Percentiles rank a stretch among this genome's conserved stretches.
Evolutionary conservation across 495 filamentous ascomycete species (phyloP).

Genomic region (Aspergillus diversus): DNA sequence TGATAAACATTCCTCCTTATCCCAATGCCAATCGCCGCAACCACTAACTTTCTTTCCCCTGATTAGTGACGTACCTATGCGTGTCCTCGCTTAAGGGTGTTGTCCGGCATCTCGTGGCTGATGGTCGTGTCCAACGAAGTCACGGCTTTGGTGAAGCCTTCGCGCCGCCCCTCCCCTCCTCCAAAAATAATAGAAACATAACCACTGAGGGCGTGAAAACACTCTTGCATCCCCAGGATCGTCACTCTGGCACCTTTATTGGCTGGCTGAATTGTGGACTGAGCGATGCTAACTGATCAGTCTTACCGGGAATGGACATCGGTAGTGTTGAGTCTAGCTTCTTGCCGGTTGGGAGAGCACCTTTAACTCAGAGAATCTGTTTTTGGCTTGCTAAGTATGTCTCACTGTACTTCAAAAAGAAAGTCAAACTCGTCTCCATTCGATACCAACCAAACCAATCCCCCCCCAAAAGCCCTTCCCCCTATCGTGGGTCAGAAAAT

Average conservation of each 20-base stretch:
- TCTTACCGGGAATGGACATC: constrained; percentile 15
- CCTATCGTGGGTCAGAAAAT: constrained; percentile 19
- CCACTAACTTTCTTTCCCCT: background rate
- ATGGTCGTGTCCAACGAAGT: constrained; percentile 16
- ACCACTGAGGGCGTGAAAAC: constrained; percentile 22
- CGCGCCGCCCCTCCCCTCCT: background rate
- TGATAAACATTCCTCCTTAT: constrained; percentile 1
- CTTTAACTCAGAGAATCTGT: background rate
- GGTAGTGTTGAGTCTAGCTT: constrained; percentile 8
- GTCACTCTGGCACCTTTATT: constrained; percentile 14
- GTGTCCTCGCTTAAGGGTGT: background rate
- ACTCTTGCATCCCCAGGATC: constrained; percentile 12
- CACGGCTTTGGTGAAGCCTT: constrained; percentile 12
- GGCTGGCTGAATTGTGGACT: constrained; percentile 13
- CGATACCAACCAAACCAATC: constrained; percentile 1
- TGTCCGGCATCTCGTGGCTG: constrained; percentile 4
- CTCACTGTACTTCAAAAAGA: constrained; percentile 15
- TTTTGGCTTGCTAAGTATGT: constrained; percentile 15
- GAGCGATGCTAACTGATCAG: constrained; percentile 7
- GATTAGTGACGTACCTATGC: constrained; percentile 6
- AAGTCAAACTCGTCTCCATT: background rate
- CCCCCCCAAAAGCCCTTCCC: constrained; percentile 1
- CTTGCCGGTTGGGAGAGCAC: constrained; percentile 7
- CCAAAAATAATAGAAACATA: constrained; percentile 28
- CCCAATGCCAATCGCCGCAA: constrained; percentile 10